A percentile compares a stretch with the other conserved stretches of the same genome.
Evolutionary conservation across 768 basidiomycete species (phyloP).

Genomic region (Leccinum truebloodii): DNA sequence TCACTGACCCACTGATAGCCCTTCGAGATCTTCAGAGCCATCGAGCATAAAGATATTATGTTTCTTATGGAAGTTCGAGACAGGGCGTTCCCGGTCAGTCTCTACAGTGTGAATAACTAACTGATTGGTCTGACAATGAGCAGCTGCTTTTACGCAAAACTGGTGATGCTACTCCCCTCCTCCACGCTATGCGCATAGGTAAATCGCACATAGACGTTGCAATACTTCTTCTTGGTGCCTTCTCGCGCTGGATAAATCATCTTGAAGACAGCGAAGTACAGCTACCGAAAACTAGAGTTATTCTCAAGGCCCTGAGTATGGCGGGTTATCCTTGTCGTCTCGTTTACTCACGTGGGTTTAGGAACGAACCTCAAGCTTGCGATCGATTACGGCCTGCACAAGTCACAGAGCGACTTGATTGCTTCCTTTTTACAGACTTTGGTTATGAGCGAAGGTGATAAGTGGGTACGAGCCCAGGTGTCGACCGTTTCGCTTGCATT

Average conservation of each 20-base stretch:
- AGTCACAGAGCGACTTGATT: slow-evolving; percentile 79
- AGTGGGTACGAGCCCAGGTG: slow-evolving; percentile 78
- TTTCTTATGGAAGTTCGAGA: slow-evolving; percentile 85
- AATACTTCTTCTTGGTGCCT: slow-evolving; percentile 84
- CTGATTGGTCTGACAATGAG: slow-evolving; percentile 1
- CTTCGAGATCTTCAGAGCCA: slow-evolving; percentile 75
- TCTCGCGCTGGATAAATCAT: slow-evolving; percentile 90
- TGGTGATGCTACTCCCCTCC: slow-evolving; percentile 83
- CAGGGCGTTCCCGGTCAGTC: slow-evolving; percentile 71
- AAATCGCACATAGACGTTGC: slow-evolving; percentile 78
- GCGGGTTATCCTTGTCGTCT: slow-evolving; percentile 68
- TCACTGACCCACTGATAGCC: slow-evolving; percentile 35
- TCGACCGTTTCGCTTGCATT: slow-evolving; percentile 70
- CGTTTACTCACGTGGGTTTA: slow-evolving; percentile 65
- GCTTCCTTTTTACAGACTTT: slow-evolving; percentile 93
- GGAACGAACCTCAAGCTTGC: slow-evolving; percentile 88
- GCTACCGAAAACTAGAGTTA: slow-evolving; percentile 63
- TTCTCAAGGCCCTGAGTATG: slow-evolving; percentile 80
- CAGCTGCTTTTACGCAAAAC: slow-evolving; percentile 82
- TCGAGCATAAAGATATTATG: slow-evolving; percentile 82
- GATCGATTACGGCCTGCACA: slow-evolving; percentile 84
- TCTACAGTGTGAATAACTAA: neutral
- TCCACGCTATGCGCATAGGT: slow-evolving; percentile 87
- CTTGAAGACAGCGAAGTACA: slow-evolving; percentile 78
- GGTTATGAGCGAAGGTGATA: slow-evolving; percentile 95